phyloP scores from a whole-genome alignment of 1,284 basidiomycete species.

The Tremellales sp. region DNA sequence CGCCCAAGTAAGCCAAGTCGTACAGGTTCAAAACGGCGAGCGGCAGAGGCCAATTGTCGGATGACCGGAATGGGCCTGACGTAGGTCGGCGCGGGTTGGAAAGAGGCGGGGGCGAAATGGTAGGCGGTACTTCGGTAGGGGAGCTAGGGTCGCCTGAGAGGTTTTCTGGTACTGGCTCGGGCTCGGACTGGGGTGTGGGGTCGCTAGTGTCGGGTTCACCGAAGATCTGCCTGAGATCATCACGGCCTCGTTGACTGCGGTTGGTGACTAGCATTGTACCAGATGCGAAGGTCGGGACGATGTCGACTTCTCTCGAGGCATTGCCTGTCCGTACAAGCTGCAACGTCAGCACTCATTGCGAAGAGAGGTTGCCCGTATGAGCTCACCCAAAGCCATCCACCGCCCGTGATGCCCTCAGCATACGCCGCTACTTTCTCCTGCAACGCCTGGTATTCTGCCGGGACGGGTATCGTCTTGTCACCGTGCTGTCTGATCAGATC shows the following conservation, averaged over 20 bases:
- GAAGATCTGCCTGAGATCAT: constrained; percentile 5
- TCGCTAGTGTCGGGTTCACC: constrained; percentile 4
- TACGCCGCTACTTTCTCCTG: constrained; percentile 41
- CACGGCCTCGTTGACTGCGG: constrained; percentile 43
- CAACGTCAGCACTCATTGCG: constrained; percentile 2
- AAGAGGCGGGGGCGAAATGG: background rate
- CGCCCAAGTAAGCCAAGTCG: constrained; percentile 86
- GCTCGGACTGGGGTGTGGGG: constrained; percentile 24
- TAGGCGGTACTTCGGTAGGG: constrained; percentile 2
- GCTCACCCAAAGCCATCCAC: constrained; percentile 75
- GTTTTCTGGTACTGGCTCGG: constrained; percentile 3
- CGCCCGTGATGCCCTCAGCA: constrained; percentile 52
- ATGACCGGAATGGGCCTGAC: constrained; percentile 3
- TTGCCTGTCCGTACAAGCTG: constrained; percentile 39
- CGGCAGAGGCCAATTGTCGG: constrained; percentile 25
- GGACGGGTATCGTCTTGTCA: constrained; percentile 21
- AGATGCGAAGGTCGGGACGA: constrained; percentile 68
- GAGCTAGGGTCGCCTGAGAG: constrained; percentile 4
- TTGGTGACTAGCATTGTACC: constrained; percentile 75
- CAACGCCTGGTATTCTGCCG: constrained; percentile 24
- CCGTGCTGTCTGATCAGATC: constrained; percentile 24
- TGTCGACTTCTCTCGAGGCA: constrained; percentile 27
- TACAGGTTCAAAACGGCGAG: constrained; percentile 76
- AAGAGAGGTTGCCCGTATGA: too few relatives aligned
- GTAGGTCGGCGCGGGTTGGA: too few relatives aligned